Base-by-base conservation (phyloP, 1,284 basidiomycete species). In the Cutaneotrichosporon arboriforme region DNA sequence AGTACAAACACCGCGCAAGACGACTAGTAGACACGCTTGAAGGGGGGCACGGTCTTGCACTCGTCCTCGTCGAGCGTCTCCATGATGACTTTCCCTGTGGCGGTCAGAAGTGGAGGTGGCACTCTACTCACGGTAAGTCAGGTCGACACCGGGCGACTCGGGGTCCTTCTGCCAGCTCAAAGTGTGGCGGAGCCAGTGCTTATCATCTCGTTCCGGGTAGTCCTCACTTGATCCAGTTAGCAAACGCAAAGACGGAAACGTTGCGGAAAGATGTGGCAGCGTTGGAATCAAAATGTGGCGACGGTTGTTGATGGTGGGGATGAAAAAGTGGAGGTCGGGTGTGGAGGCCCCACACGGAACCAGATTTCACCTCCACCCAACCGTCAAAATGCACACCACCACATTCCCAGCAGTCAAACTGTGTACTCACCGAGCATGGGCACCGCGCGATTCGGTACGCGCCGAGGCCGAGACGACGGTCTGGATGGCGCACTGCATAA, bases 381-480 rank as follows among this genome's bases (percentile, higher is more conserved):
- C n/a, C n/a, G n/a, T n/a, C n/a, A n/a, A n/a, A n/a, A n/a, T n/a
- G n/a, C n/a, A n/a, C n/a, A n/a, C n/a, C n/a, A n/a, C n/a, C n/a
- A n/a, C n/a, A n/a, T n/a, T n/a, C n/a, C n/a, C n/a, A n/a, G n/a
- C n/a, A n/a, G n/a, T n/a, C n/a, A n/a, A n/a, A n/a, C n/a, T n/a
- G n/a, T n/a, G n/a, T n/a, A 31, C 26, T 31, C 10, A 31, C 26
- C 46, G 47, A 13, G 47, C 47, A 20, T 49, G 47, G 31, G 47
- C 47, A 9, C 47, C 47, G 22, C 47, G 47, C 4, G 47, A 50
- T 17, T 50, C 96, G 78, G 96, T 90, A 65, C 96, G 87, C 51
- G 91, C 92, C 56, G 92, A 90, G 49, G 96, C 96, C 50, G 90
- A 86, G 39, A 86, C 87, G 72, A 98, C 92, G 41, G 96, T 98